These are phyloP conservation scores for Alternaria sp. DNA, from an alignment of 2,329 filamentous ascomycete genomes.

Conservation along the genomic window DNA sequence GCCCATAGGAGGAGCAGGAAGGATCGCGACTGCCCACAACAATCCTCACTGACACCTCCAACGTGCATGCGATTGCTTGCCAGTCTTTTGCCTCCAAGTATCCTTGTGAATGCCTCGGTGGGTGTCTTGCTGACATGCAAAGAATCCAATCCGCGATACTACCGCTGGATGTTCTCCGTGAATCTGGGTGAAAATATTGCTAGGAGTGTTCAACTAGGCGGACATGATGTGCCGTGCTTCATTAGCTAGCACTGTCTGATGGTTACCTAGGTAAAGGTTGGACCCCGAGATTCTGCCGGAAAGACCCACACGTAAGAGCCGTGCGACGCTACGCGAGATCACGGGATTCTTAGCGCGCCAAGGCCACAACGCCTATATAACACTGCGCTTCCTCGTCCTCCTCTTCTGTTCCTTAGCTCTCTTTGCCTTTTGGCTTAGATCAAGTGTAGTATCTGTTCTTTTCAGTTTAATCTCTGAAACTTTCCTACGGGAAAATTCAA, in stretches of 20 bases:
- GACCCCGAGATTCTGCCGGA: background rate
- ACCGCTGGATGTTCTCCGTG: background rate
- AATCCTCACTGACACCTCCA: background rate
- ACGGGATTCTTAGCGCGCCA: background rate
- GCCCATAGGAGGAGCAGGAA: background rate
- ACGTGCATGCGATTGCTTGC: background rate
- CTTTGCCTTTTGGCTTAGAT: conserved; percentile 17
- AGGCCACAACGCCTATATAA: background rate
- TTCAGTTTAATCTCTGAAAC: conserved; percentile 22
- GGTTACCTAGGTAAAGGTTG: background rate
- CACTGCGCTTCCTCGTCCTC: background rate
- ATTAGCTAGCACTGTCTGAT: background rate
- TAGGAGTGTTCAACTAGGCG: background rate
- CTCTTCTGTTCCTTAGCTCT: background rate
- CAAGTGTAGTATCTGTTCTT: conserved; percentile 14
- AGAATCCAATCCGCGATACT: background rate
- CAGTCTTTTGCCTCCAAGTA: background rate
- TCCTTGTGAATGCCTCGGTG: background rate
- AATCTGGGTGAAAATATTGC: background rate
- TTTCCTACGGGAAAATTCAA: conserved; percentile 15
- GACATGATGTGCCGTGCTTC: background rate
- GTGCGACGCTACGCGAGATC: background rate
- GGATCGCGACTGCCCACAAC: background rate
- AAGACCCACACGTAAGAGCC: too few species aligned
- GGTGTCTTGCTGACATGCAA: too few species aligned